Base-by-base conservation (phyloP, 306 rosid genomes). In the Alnus rubra region DNA sequence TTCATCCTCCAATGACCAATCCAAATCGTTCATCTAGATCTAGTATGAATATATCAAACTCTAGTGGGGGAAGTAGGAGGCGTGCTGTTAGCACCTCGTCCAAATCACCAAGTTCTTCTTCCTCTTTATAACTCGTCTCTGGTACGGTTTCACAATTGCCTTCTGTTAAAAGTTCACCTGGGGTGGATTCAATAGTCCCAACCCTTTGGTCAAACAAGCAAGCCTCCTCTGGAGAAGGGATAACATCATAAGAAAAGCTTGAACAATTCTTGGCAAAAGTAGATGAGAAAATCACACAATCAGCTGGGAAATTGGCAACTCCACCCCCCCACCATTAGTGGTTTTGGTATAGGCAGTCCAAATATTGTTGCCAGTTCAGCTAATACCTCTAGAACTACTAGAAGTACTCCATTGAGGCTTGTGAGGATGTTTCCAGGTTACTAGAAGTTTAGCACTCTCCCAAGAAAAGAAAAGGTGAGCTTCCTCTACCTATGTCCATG, bases 381-480 rank as follows among this genome's bases (percentile, higher is more conserved):
- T 59, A 91, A 83, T 84, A 90, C 97, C 49, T 88, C 99, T 71
- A 98, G 96, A 79, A 84, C 90, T 75, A 83, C 90, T 53, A 91
- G 99, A 88, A 86, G 84, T 79, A 91, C 93, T 28, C 97, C 98
- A 47, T 82, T 92, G 92, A 91, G 98, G 88, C 92, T 92, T 63
- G 98, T 92, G 86, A 90, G 97, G 85, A 95, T 95, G 98, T 95
- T 97, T 79, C 98, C 98, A 7, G 91, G 92, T 53, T 92, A 96
- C 64, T 95, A 95, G 86, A 95, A 92, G 89, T 92, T 91, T 86
- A 91, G 71, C 45, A 91, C 97, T 9, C 92, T 98, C 31, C 98
- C 97, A 31, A 95, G 92, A 92, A 86, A 86, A 92, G 97, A 79
- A 97, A 95, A 79, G 88, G 90, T 9, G 98, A 95, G 1, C 88